A percentile compares a stretch with the other conserved stretches of the same genome.
Conservation (phyloP, 176 grass and related monocot genomes). For the Triticum monococcum region DNA sequence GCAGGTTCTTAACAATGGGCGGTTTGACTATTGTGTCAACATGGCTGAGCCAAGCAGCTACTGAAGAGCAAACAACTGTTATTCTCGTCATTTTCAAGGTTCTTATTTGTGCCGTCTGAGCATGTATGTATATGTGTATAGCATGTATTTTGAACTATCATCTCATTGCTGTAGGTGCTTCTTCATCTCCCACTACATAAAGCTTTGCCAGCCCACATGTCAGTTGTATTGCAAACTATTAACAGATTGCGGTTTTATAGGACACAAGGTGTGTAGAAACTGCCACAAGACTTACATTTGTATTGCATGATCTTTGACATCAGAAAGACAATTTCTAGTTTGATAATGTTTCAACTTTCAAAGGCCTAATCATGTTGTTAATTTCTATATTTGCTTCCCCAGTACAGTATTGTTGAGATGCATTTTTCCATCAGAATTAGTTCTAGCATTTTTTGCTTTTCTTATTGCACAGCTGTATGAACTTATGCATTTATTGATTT, state of each 20-base stretch:
- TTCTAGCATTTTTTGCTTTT: constrained; percentile 20
- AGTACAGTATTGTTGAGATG: not conserved
- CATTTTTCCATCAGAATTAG: not conserved
- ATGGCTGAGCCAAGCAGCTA: constrained; percentile 78
- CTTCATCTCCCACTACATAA: constrained; percentile 86
- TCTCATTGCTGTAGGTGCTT: constrained; percentile 57
- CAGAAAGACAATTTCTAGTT: not conserved
- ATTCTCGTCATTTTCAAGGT: constrained; percentile 94
- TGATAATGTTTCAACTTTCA: not conserved
- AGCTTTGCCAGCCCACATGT: constrained; percentile 82
- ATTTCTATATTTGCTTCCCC: not conserved
- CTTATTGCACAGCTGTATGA: not conserved
- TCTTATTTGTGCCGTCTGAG: constrained; percentile 33
- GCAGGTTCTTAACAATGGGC: constrained; percentile 90
- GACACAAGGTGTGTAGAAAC: constrained; percentile 73
- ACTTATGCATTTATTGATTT: not conserved
- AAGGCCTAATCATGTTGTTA: not conserved
- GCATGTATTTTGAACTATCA: constrained; percentile 14
- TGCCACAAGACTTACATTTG: not conserved
- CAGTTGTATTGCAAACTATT: constrained; percentile 73
- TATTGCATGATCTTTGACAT: constrained; percentile 1
- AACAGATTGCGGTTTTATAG: constrained; percentile 95
- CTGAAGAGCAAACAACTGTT: constrained; percentile 93
- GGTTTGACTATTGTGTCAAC: constrained; percentile 75
- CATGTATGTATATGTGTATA: constrained; percentile 10